Conservation (phyloP, 179 eudicot genomes). For the Nepenthes alata region DNA sequence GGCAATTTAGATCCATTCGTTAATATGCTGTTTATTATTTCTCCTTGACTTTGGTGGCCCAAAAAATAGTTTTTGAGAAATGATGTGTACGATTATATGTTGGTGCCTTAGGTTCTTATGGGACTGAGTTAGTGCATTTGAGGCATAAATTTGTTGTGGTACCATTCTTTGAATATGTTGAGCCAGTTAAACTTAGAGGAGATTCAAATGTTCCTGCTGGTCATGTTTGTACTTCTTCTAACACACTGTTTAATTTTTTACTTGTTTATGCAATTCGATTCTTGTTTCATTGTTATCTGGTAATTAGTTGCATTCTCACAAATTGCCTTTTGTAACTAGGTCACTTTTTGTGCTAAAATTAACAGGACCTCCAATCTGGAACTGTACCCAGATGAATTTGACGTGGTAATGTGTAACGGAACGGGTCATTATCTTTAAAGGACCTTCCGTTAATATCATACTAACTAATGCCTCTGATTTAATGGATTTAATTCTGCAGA, state of each 20-base stretch:
- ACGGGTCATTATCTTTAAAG: too few relatives aligned
- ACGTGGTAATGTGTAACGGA: conserved; percentile 45
- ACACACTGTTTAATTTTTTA: neutral
- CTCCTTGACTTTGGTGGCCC: conserved; percentile 8
- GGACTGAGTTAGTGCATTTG: conserved; percentile 86
- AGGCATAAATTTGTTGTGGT: conserved; percentile 80
- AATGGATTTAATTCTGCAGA: too few relatives aligned
- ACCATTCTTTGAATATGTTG: conserved; percentile 96
- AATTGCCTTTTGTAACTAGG: conserved; percentile 22
- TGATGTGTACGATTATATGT: conserved; percentile 62
- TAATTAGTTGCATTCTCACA: neutral
- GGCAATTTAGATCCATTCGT: conserved; percentile 87
- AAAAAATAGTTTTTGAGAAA: conserved; percentile 6
- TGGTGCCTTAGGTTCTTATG: conserved; percentile 95
- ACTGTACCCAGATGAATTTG: conserved; percentile 85
- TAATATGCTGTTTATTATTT: conserved; percentile 25
- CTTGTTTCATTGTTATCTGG: neutral
- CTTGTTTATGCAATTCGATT: too few relatives aligned
- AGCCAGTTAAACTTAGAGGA: conserved; percentile 94
- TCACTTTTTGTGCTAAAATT: conserved; percentile 87
- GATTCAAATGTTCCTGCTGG: conserved; percentile 97
- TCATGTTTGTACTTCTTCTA: conserved; percentile 37
- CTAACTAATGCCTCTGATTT: too few relatives aligned
- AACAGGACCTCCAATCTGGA: conserved; percentile 61
- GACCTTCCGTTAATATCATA: too few relatives aligned